phyloP scores from a whole-genome alignment of 2,329 filamentous ascomycete genomes.

The Cordyceps militaris region DNA sequence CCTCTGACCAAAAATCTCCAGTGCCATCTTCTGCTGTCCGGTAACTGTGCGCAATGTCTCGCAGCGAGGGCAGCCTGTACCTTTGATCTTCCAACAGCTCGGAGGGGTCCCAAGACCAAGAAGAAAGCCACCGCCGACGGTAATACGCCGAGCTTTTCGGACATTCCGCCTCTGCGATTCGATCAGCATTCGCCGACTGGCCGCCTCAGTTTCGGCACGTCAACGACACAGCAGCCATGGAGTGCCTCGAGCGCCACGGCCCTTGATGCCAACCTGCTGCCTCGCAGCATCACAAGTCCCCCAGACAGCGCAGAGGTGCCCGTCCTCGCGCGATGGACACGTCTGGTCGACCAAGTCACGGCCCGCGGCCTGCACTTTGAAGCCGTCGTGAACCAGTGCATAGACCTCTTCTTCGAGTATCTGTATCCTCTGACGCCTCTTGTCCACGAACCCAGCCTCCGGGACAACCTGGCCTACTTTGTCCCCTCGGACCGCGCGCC shows the following conservation, averaged over 20 bases:
- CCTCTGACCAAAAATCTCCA: slow-evolving; percentile 6
- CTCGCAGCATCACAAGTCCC: neutral
- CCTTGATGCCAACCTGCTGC: neutral
- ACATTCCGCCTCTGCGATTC: neutral
- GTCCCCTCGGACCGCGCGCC: neutral
- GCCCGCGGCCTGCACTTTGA: slow-evolving; percentile 21
- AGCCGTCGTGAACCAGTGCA: slow-evolving; percentile 25
- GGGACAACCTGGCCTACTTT: slow-evolving; percentile 29
- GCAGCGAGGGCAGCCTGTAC: slow-evolving; percentile 27
- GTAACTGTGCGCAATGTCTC: slow-evolving; percentile 27
- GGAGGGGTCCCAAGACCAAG: slow-evolving; percentile 32
- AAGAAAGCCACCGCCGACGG: neutral
- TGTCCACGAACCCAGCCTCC: slow-evolving; percentile 34
- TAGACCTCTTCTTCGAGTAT: slow-evolving; percentile 36
- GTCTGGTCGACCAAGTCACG: slow-evolving; percentile 20
- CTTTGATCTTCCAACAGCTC: slow-evolving; percentile 31
- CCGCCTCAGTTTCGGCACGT: neutral
- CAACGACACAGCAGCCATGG: neutral
- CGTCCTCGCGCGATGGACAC: slow-evolving; percentile 25
- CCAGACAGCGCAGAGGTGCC: slow-evolving; percentile 12
- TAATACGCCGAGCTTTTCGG: neutral
- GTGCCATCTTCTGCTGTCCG: slow-evolving; percentile 23
- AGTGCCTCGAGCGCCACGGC: neutral
- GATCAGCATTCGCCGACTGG: neutral
- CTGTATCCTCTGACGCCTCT: slow-evolving; percentile 36